Percentiles rank a stretch among this genome's conserved stretches.
These are phyloP conservation scores for Bretziella fagacearum DNA, from an alignment of 2,329 filamentous ascomycete species.

Conservation along the genomic window DNA sequence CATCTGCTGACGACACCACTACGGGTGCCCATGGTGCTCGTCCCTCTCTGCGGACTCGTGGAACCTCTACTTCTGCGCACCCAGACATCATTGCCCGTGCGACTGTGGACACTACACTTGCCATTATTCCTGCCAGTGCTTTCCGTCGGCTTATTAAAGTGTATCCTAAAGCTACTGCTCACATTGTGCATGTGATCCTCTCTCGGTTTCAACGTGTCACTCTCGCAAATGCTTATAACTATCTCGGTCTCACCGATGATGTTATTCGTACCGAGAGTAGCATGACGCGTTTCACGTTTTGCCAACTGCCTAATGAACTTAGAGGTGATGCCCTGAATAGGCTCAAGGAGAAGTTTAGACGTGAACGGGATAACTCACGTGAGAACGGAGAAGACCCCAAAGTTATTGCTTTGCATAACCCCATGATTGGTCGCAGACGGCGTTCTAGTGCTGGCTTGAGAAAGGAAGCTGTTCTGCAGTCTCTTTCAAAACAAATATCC, in stretches of 20 bases:
- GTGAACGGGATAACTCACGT: constrained; percentile 66
- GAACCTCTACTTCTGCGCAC: constrained; percentile 59
- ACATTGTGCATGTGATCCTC: constrained; percentile 94
- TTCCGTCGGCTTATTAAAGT: constrained; percentile 83
- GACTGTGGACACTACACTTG: constrained; percentile 91
- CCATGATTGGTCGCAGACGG: constrained; percentile 19
- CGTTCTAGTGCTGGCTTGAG: constrained; percentile 50
- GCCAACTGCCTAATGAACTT: constrained; percentile 79
- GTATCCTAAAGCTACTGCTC: constrained; percentile 89
- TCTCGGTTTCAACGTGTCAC: constrained; percentile 90
- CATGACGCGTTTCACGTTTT: constrained; percentile 84
- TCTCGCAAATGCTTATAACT: constrained; percentile 82
- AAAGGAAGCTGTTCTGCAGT: constrained; percentile 63
- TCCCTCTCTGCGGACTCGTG: constrained; percentile 20
- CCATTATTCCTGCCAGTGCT: constrained; percentile 91
- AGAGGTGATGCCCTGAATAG: constrained; percentile 67
- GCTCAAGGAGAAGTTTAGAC: constrained; percentile 81
- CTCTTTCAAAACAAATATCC: constrained; percentile 34
- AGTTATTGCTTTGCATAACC: constrained; percentile 89
- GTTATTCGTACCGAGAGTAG: constrained; percentile 83
- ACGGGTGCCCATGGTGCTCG: not conserved
- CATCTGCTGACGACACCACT: not conserved
- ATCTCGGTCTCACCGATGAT: constrained; percentile 79
- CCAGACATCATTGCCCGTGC: constrained; percentile 95
- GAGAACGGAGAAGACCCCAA: constrained; percentile 63